These are phyloP conservation scores for Magnusiomyces suaveolens DNA, from an alignment of 1,139 yeast species.

Conservation along the genomic window DNA sequence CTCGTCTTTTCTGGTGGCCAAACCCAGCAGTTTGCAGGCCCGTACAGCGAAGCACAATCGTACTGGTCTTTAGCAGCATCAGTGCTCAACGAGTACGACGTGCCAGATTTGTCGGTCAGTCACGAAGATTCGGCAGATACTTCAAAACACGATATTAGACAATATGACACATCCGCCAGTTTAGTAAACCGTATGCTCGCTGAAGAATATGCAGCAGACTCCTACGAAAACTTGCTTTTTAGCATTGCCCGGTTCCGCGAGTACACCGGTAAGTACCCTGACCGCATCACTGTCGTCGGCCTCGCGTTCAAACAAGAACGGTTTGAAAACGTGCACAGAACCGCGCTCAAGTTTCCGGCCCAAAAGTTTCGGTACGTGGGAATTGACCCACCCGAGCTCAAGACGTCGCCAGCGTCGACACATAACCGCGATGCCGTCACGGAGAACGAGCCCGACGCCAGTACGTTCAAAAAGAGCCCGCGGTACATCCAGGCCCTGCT, in stretches of 20 bases:
- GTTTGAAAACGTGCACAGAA: slow-evolving; percentile 48
- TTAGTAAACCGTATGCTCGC: slow-evolving; percentile 31
- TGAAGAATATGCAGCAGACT: slow-evolving; percentile 73
- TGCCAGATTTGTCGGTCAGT: no score
- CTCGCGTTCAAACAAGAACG: slow-evolving; percentile 62
- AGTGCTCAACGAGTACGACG: slow-evolving; percentile 6
- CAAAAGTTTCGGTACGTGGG: slow-evolving; percentile 45
- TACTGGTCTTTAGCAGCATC: slow-evolving; percentile 14
- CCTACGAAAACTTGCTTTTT: slow-evolving; percentile 67
- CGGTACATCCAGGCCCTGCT: slow-evolving; percentile 7
- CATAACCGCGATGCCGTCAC: not conserved
- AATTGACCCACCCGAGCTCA: slow-evolving; percentile 37
- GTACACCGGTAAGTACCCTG: slow-evolving; percentile 42
- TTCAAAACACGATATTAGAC: slow-evolving; percentile 3
- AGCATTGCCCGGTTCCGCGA: slow-evolving; percentile 51
- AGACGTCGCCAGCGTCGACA: slow-evolving; percentile 12
- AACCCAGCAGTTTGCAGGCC: slow-evolving; percentile 47
- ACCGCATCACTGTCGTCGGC: slow-evolving; percentile 49
- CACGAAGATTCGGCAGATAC: slow-evolving; percentile 8
- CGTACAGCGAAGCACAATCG: slow-evolving; percentile 47
- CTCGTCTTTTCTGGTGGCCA: slow-evolving; percentile 65
- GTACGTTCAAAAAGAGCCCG: not conserved
- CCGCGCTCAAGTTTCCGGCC: slow-evolving; percentile 38
- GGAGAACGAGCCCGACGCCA: not conserved
- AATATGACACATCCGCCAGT: slow-evolving; percentile 8